phyloP scores from a whole-genome alignment of 2,329 filamentous ascomycete genomes.

The Penicillium hesseltinei region DNA sequence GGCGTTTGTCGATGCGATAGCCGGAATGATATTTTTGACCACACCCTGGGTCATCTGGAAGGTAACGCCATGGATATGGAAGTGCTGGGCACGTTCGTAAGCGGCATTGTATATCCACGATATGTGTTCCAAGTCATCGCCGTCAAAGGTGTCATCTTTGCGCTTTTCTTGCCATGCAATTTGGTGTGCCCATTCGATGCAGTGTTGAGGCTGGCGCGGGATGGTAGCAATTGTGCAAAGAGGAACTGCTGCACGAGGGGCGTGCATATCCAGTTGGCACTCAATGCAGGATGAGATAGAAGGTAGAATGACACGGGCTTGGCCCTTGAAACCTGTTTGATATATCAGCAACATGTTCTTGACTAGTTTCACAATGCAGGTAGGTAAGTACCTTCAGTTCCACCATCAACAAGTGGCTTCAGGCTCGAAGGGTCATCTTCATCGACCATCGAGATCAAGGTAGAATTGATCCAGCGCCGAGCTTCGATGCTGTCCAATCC shows the following conservation, averaged over 20 bases:
- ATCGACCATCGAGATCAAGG: slow-evolving; percentile 85
- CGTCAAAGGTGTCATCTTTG: slow-evolving; percentile 82
- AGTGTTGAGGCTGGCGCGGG: slow-evolving; percentile 94
- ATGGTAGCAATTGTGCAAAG: slow-evolving; percentile 96
- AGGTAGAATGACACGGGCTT: slow-evolving; percentile 86
- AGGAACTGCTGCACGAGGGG: slow-evolving; percentile 92
- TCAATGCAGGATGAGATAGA: slow-evolving; percentile 95
- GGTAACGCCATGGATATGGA: slow-evolving; percentile 86
- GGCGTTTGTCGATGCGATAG: slow-evolving; percentile 95
- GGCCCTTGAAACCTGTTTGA: slow-evolving; percentile 81
- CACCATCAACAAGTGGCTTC: slow-evolving; percentile 93
- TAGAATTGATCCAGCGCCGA: slow-evolving; percentile 97
- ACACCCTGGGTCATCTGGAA: slow-evolving; percentile 96
- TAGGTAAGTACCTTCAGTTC: slow-evolving; percentile 70
- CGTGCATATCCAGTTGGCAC: slow-evolving; percentile 97
- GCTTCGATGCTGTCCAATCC: slow-evolving; percentile 97
- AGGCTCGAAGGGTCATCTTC: slow-evolving; percentile 75
- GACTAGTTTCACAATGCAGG: not conserved
- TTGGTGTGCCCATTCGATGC: slow-evolving; percentile 97
- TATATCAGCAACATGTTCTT: slow-evolving; percentile 16
- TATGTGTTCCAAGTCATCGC: slow-evolving; percentile 94
- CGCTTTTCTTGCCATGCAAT: slow-evolving; percentile 92
- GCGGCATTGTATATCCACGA: slow-evolving; percentile 94
- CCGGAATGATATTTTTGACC: slow-evolving; percentile 98
- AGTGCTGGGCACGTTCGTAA: slow-evolving; percentile 75